Percentiles rank a stretch among this genome's conserved stretches.
These are phyloP conservation scores for Aspergillus oerlinghausenensis DNA, from an alignment of 2,329 filamentous ascomycete species.

Conservation along the genomic window DNA sequence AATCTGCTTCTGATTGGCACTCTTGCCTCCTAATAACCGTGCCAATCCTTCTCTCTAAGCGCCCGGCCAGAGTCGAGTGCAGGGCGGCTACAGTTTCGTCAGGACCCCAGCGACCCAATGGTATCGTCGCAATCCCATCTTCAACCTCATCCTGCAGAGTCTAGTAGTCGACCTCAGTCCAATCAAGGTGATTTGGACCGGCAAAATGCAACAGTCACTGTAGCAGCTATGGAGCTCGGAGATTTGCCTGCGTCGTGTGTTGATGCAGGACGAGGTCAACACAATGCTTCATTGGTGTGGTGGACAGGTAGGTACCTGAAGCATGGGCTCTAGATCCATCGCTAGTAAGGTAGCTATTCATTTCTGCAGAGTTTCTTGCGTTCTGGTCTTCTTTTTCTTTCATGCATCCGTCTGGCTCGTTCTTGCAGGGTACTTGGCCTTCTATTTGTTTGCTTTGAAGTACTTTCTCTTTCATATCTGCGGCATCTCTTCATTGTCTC, in stretches of 20 bases:
- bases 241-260: constrained; percentile 13
- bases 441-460: neutral
- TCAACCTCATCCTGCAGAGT: constrained; percentile 8
- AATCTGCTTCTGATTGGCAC: neutral
- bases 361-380: neutral
- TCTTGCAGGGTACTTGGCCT: neutral
- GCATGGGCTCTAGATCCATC: neutral
- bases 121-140: constrained; percentile 1
- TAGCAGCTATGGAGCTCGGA: constrained; percentile 6
- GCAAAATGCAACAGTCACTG: constrained; percentile 4
- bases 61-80: neutral
- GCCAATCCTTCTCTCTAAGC: neutral
- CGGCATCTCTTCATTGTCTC: neutral
- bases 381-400: constrained; percentile 2
- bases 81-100: constrained; percentile 14
- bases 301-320: neutral
- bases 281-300: neutral
- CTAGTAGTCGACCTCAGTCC: constrained; percentile 3
- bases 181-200: constrained; percentile 4
- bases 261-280: neutral
- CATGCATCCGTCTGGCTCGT: neutral
- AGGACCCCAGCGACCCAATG: constrained; percentile 12
- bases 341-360: neutral
- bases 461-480: neutral
- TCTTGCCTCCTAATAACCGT: neutral